Percentiles rank a stretch among this genome's conserved stretches.
phyloP scores from a whole-genome alignment of 2,329 filamentous ascomycete species.

The Beauveria sp. region DNA sequence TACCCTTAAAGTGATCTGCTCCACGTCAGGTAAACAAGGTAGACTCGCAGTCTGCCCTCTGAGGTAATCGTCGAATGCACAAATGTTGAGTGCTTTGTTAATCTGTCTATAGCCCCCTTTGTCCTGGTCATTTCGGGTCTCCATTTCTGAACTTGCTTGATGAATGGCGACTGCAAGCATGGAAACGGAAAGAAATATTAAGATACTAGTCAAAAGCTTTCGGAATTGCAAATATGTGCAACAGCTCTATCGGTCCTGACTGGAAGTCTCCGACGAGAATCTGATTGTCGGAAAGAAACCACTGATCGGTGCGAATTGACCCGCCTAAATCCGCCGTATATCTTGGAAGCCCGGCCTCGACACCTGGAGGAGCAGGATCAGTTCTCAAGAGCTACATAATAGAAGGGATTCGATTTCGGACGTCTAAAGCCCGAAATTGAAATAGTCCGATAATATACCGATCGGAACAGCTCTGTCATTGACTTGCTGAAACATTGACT shows the following conservation, averaged over 20 bases:
- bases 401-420: background rate
- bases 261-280: background rate
- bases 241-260: background rate
- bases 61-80: constrained; percentile 41
- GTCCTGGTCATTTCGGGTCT: background rate
- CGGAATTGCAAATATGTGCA: background rate
- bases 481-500: too few relatives aligned
- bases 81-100: constrained; percentile 38
- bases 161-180: background rate
- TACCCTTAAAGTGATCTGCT: constrained; percentile 33
- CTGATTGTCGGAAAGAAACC: background rate
- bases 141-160: background rate
- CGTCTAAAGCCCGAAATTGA: background rate
- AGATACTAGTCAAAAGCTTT: background rate
- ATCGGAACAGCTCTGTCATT: background rate
- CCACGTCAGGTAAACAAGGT: constrained; percentile 30
- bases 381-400: background rate
- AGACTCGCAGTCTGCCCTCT: constrained; percentile 27
- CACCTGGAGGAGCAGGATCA: background rate
- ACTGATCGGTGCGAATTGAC: background rate
- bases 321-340: background rate
- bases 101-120: constrained; percentile 36
- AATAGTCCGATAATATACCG: background rate
- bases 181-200: background rate
- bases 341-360: background rate